Percentiles rank a stretch among this genome's conserved stretches.
These are phyloP conservation scores for Nicotiana tabacum DNA, from an alignment of 257 asterid genomes.

Conservation along the genomic window DNA sequence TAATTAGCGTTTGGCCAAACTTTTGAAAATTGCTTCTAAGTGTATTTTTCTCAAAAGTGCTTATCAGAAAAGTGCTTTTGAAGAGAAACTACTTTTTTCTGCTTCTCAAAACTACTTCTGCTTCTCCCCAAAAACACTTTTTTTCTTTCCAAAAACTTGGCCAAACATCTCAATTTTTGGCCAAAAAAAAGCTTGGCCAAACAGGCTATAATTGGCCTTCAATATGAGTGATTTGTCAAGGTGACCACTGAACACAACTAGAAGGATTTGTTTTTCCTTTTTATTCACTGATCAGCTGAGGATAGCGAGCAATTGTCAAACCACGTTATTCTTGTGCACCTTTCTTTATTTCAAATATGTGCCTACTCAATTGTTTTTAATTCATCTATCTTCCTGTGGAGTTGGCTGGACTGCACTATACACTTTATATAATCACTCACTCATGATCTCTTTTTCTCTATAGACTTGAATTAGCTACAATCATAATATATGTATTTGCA, in stretches of 20 bases:
- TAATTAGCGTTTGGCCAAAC: too few species aligned
- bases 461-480: not conserved
- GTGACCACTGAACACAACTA: not conserved
- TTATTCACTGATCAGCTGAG: not conserved
- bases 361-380: not conserved
- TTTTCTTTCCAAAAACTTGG: too few species aligned
- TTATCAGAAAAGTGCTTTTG: too few species aligned
- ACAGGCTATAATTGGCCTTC: not conserved
- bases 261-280: not conserved
- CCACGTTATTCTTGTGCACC: not conserved
- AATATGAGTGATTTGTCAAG: not conserved
- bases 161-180: too few species aligned
- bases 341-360: not conserved
- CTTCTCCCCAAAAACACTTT: too few species aligned
- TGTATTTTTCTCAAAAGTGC: too few species aligned
- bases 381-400: not conserved
- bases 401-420: not conserved
- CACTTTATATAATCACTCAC: not conserved
- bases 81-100: too few species aligned
- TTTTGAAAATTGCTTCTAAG: too few species aligned
- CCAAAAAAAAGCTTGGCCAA: too few species aligned
- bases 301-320: not conserved
- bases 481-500: not conserved
- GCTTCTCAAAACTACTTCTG: too few species aligned
- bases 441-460: not conserved